Evolutionary conservation across 192 early-diverging fungal genomes (phyloP), one percentile per base, ranked within the genome.

Genomic region (Mortierella claussenii): DNA sequence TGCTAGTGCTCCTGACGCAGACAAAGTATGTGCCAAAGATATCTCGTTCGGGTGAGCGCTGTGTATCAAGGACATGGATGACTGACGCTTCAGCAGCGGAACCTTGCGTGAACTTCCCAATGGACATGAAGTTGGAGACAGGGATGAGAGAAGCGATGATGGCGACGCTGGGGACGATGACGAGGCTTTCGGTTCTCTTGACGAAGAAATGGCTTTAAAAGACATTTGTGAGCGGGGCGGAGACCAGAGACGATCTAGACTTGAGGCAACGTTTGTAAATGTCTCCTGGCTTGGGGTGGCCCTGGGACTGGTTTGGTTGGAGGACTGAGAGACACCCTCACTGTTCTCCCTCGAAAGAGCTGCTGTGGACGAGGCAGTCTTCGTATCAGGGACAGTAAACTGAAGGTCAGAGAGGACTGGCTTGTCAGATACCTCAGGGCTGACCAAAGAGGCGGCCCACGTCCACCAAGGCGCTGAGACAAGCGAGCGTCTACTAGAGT

Each of bases 181-280:
- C 3, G 47, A 21, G n/a, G n/a, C n/a, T n/a, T n/a, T n/a, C n/a
- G n/a, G n/a, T n/a, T n/a, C n/a, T n/a, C n/a, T n/a, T n/a, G n/a
- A n/a, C n/a, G 64, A 33, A 0, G 64, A 56, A n/a, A 48, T 21
- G 10, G 52, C 43, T 10, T 52, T 56, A 18, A 56, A 30, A 9
- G 64, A 56, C 1, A 10, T 36, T 0, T 44, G 21, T 4, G 48
- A 30, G 13, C 31, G 21, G 5, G 64, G 53, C 15, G 64, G 64
- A 2, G 64, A 56, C 54, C 52, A 66, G 9, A 66, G 42, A 8
- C 30, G 51, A 45, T 55, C 42, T 21, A 44, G 40, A 32, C 42
- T 65, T 4, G 62, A 55, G 18, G 52, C 51, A 54, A 44, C 55
- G 13, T 53, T 45, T 21, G 26, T 32, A 23, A 44, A 55, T 21